These are phyloP conservation scores for Gaeumannomyces sp. DNA, from an alignment of 2,329 filamentous ascomycete genomes.

Conservation along the genomic window DNA sequence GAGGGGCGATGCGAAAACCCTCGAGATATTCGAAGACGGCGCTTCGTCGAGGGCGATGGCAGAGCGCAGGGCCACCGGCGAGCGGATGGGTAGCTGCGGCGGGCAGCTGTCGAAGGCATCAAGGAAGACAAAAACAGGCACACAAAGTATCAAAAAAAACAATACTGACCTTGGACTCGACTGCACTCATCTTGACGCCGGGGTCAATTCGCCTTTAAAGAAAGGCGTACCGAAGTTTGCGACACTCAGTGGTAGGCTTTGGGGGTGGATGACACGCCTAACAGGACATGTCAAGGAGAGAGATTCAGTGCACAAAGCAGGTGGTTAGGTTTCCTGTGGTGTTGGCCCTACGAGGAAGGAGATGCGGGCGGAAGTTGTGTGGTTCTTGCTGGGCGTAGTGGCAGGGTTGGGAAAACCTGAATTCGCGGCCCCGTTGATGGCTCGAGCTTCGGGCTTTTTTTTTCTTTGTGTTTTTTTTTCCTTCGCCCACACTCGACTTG, in stretches of 20 bases:
- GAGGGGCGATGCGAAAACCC: neutral
- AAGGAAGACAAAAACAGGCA: neutral
- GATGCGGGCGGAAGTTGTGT: neutral
- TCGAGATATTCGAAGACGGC: neutral
- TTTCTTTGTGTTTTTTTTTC: neutral
- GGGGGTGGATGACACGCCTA: constrained; percentile 10
- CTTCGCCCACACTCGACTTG: neutral
- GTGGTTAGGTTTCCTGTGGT: neutral
- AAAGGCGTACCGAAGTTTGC: constrained; percentile 10
- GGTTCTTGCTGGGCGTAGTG: neutral
- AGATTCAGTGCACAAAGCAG: neutral
- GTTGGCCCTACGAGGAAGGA: neutral
- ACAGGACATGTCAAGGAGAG: constrained; percentile 9
- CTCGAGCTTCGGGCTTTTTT: neutral
- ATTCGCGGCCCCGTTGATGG: neutral
- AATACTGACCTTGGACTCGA: constrained; percentile 53
- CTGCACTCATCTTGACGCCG: constrained; percentile 51
- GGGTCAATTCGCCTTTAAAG: constrained; percentile 44
- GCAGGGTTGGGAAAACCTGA: neutral
- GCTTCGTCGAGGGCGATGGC: neutral
- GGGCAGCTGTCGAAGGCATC: neutral
- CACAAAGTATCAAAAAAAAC: neutral
- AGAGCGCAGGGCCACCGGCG: neutral
- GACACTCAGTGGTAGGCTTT: constrained; percentile 15
- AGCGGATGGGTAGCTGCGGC: neutral